phyloP scores from a whole-genome alignment of 129 eudicot species.

The Helianthus tuberosus region DNA sequence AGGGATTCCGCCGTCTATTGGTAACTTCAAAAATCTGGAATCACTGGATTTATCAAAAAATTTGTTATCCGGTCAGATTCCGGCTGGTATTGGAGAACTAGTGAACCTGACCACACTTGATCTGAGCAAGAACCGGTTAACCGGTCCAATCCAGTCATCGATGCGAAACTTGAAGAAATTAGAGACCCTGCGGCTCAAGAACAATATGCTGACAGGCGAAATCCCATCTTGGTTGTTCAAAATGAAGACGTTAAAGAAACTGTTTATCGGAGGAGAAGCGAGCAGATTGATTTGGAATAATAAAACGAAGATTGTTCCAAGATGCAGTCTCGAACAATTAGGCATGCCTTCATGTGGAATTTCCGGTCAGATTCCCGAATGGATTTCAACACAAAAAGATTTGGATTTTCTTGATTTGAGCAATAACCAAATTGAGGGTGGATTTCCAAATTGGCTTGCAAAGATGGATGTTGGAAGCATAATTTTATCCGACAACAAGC shows the following conservation, averaged over 20 bases:
- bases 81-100: constrained; percentile 38
- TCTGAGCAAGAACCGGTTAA: constrained; percentile 47
- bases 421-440: constrained; percentile 43
- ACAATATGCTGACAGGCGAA: constrained; percentile 51
- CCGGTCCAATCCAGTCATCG: constrained; percentile 46
- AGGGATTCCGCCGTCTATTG: constrained; percentile 37
- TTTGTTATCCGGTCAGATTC: constrained; percentile 41
- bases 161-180: constrained; percentile 40
- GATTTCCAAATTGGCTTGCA: constrained; percentile 61
- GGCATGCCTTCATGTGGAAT: constrained; percentile 42
- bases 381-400: constrained; percentile 53
- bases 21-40: constrained; percentile 37
- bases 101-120: constrained; percentile 44
- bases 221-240: constrained; percentile 58
- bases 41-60: constrained; percentile 45
- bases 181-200: constrained; percentile 39
- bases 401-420: constrained; percentile 53
- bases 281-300: constrained; percentile 54
- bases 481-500: constrained; percentile 52
- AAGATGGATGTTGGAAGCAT: constrained; percentile 57
- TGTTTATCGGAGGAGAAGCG: constrained; percentile 52
- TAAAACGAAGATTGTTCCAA: constrained; percentile 45
- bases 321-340: constrained; percentile 47
- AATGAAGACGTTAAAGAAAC: constrained; percentile 34
- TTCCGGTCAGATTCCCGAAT: constrained; percentile 46